Conservation (phyloP, 441 rosid genomes). For the Brassica balearica region DNA sequence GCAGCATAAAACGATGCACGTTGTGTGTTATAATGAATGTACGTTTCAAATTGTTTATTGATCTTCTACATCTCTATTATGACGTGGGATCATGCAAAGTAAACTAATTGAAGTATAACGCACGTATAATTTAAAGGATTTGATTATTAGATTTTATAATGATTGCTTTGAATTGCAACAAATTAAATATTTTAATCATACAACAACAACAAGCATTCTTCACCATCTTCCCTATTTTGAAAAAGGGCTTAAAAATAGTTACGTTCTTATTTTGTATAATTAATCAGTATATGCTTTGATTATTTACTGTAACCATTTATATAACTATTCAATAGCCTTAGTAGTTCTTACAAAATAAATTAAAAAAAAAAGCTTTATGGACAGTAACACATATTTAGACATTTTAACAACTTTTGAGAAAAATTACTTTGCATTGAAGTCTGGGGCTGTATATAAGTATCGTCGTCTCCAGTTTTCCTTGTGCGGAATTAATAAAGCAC, state of each 20-base stretch:
- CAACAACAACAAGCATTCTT: background rate
- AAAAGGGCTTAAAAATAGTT: background rate
- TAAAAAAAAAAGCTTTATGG: background rate
- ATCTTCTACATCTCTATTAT: background rate
- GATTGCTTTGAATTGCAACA: background rate
- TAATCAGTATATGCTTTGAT: background rate
- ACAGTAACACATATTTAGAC: background rate
- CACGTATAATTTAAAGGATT: background rate
- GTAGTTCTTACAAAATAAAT: background rate
- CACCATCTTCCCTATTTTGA: background rate
- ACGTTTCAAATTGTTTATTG: constrained; percentile 1
- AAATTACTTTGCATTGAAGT: constrained; percentile 12
- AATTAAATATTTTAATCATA: background rate
- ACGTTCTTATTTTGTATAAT: background rate
- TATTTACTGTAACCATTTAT: background rate
- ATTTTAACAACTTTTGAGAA: background rate
- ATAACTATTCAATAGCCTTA: background rate
- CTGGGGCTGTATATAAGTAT: constrained; percentile 34
- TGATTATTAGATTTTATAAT: background rate
- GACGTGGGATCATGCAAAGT: constrained; percentile 20
- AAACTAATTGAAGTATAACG: constrained; percentile 1
- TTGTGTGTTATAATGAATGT: background rate
- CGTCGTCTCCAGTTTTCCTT: constrained; percentile 12
- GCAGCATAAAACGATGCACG: constrained; percentile 24
- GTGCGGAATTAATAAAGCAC: background rate